Percentiles rank a stretch among this genome's conserved stretches.
Conservation (phyloP, 768 basidiomycete genomes). For the Mycena vulgaris region DNA sequence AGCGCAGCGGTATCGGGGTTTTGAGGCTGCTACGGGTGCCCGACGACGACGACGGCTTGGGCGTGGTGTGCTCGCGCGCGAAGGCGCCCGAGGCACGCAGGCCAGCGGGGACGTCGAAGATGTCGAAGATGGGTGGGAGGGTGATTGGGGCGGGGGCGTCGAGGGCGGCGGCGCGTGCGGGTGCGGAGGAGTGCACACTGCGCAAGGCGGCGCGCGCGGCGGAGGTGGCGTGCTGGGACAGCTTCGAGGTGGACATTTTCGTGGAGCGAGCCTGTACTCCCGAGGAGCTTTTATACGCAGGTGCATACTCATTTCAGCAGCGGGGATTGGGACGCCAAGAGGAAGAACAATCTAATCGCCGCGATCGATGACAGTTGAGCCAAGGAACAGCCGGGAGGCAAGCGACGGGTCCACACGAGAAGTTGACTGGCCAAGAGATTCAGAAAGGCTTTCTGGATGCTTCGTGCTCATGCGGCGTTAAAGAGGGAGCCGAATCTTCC, state of each 20-base stretch:
- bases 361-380: no score
- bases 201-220: constrained; percentile 18
- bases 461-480: constrained; percentile 7
- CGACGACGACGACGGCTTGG: not conserved
- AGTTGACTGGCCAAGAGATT: not conserved
- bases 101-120: constrained; percentile 24
- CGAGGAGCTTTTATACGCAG: no score
- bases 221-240: constrained; percentile 4
- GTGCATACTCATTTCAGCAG: no score
- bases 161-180: constrained; percentile 1
- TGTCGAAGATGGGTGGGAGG: constrained; percentile 27
- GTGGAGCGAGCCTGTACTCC: no score
- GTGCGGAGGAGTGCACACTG: constrained; percentile 6
- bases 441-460: not conserved
- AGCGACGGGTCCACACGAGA: not conserved
- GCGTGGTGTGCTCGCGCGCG: not conserved
- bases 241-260: constrained; percentile 13
- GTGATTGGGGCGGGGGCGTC: not conserved
- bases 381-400: not conserved
- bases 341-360: constrained; percentile 10
- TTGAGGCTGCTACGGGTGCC: not conserved
- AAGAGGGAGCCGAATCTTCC: not conserved
- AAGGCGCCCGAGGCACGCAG: constrained; percentile 1
- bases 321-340: constrained; percentile 2
- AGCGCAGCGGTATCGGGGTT: not conserved